A percentile compares a stretch with the other conserved stretches of the same genome.
phyloP scores from a whole-genome alignment of 2,329 filamentous ascomycete species.

The Talaromyces sp. region DNA sequence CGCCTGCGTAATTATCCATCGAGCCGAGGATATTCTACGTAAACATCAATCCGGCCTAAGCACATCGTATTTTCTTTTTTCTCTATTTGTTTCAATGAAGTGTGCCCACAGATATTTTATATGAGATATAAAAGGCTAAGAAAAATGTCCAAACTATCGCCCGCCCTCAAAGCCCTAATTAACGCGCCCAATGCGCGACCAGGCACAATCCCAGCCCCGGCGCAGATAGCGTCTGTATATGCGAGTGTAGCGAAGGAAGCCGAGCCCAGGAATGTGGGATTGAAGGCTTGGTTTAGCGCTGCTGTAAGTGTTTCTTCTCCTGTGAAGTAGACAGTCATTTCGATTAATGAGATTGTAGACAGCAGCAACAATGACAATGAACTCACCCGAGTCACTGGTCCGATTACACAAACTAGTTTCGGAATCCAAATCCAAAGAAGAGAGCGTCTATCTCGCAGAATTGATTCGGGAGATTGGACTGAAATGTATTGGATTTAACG shows the following conservation, averaged over 20 bases:
- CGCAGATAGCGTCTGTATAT: slow-evolving; percentile 63
- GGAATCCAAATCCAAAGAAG: slow-evolving; percentile 25
- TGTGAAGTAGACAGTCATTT: slow-evolving; percentile 34
- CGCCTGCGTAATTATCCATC: neutral
- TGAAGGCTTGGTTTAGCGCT: slow-evolving; percentile 44
- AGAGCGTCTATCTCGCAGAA: slow-evolving; percentile 35
- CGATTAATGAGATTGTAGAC: slow-evolving; percentile 49
- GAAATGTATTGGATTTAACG: slow-evolving; percentile 49
- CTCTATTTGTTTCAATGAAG: neutral
- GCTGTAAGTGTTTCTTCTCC: slow-evolving; percentile 65
- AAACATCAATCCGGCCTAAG: neutral
- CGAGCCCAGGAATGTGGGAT: slow-evolving; percentile 53
- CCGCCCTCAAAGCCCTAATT: slow-evolving; percentile 69
- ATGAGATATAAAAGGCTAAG: neutral
- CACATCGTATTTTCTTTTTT: neutral
- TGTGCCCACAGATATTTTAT: neutral
- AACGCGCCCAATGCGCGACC: slow-evolving; percentile 66
- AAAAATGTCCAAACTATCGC: slow-evolving; percentile 70
- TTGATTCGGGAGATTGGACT: slow-evolving; percentile 45
- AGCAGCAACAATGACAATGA: slow-evolving; percentile 80
- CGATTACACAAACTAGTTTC: slow-evolving; percentile 55
- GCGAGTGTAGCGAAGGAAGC: slow-evolving; percentile 63
- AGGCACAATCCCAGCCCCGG: slow-evolving; percentile 62
- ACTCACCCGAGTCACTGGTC: slow-evolving; percentile 72
- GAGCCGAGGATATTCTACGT: slow-evolving; percentile 2